A percentile compares a stretch with the other conserved stretches of the same genome.
Evolutionary conservation across 257 asterid genomes (phyloP).

Genomic region (Nicotiana tomentosiformis): DNA sequence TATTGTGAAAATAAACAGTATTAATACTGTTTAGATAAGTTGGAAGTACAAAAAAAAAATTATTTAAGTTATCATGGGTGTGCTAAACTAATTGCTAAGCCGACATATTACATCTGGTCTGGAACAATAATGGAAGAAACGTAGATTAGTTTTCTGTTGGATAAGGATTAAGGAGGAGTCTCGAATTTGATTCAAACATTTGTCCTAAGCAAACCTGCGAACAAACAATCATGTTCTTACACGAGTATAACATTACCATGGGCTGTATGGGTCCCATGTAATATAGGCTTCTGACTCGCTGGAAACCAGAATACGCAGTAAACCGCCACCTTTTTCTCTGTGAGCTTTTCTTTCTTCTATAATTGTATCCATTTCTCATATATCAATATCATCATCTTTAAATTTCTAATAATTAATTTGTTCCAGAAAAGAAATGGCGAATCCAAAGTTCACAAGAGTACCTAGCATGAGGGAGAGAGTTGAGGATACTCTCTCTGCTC

Average conservation of each 20-base stretch:
- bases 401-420: not conserved
- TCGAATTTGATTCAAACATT: not conserved
- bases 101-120: not conserved
- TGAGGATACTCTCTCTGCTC: slow-evolving; percentile 89
- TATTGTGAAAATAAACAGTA: too few relatives aligned
- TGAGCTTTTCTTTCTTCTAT: not conserved
- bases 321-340: not conserved
- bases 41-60: too few relatives aligned
- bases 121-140: not conserved
- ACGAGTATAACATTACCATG: not conserved
- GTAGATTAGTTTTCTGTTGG: not conserved
- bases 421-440: slow-evolving; percentile 27
- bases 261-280: not conserved
- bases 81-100: not conserved
- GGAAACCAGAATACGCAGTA: not conserved
- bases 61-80: not conserved
- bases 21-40: too few relatives aligned
- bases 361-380: not conserved
- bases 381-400: not conserved
- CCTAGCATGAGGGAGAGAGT: slow-evolving; percentile 89
- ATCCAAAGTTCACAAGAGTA: slow-evolving; percentile 40
- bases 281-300: not conserved
- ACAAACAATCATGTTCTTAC: not conserved
- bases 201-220: not conserved
- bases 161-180: not conserved